A percentile compares a stretch with the other conserved stretches of the same genome.
These are phyloP conservation scores for Basidioascus undulatus DNA, from an alignment of 768 basidiomycete genomes.

Conservation along the genomic window DNA sequence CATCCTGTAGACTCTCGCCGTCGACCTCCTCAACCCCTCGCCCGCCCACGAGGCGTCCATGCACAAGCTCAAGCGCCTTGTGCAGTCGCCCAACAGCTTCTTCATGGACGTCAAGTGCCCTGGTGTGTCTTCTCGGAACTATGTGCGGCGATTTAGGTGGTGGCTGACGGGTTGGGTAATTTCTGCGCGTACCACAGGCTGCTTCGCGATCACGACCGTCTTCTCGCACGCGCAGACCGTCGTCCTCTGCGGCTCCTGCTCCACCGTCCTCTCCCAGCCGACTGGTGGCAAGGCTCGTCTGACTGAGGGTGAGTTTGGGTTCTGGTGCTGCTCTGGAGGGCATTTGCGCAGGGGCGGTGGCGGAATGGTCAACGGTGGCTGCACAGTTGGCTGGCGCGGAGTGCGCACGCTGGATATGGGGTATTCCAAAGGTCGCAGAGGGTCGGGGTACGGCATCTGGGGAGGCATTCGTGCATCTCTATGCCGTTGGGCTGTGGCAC, in stretches of 20 bases:
- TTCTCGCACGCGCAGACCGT: constrained; percentile 99
- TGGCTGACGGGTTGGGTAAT: not conserved
- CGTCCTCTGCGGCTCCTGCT: constrained; percentile 77
- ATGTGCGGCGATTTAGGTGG: constrained; percentile 1
- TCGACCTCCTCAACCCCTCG: constrained; percentile 94
- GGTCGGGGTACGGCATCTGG: no score
- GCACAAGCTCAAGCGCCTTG: constrained; percentile 96
- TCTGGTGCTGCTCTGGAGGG: no score
- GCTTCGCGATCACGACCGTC: constrained; percentile 85
- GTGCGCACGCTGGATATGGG: constrained; percentile 3
- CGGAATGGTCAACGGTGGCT: not conserved
- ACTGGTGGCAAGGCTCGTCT: constrained; percentile 93
- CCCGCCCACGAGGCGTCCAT: constrained; percentile 58
- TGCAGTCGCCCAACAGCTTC: constrained; percentile 94
- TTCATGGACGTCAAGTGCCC: constrained; percentile 99
- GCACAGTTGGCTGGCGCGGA: constrained; percentile 1
- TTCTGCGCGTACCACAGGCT: constrained; percentile 29
- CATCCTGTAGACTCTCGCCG: constrained; percentile 93
- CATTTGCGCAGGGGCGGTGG: no score
- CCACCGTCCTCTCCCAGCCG: constrained; percentile 86
- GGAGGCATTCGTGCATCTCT: no score
- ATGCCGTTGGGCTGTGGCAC: no score
- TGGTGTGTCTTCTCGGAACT: no score
- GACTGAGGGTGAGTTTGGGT: constrained; percentile 71
- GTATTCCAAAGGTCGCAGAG: no score